A percentile compares a stretch with the other conserved stretches of the same genome.
Evolutionary conservation across 306 rosid genomes (phyloP).

Genomic region (Vigna reflexopilosa): DNA sequence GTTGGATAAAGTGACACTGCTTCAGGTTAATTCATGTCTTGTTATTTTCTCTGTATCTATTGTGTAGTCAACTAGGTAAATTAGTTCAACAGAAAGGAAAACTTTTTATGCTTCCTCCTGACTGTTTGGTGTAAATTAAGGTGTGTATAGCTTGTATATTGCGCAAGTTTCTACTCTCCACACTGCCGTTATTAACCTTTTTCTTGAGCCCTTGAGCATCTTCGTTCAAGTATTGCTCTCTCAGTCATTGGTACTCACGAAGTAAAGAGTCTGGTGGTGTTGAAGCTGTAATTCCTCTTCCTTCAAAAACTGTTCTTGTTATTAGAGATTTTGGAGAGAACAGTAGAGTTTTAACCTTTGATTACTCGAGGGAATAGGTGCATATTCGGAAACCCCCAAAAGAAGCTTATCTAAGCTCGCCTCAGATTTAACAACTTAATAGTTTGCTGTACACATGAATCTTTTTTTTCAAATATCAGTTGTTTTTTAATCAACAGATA

Average conservation of each 20-base stretch:
- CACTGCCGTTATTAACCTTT: not conserved
- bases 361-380: not conserved
- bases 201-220: not conserved
- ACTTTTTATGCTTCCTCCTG: not conserved
- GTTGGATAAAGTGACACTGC: slow-evolving; percentile 87
- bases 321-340: not conserved
- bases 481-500: not conserved
- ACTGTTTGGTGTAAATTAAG: not conserved
- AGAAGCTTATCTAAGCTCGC: not conserved
- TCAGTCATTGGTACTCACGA: not conserved
- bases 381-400: not conserved
- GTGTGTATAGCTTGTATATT: not conserved
- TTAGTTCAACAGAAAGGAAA: not conserved
- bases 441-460: not conserved
- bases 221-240: not conserved
- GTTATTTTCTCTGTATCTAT: slow-evolving; percentile 32
- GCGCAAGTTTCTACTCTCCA: not conserved
- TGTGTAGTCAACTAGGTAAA: slow-evolving; percentile 18
- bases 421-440: not conserved
- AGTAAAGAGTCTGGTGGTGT: not conserved
- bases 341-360: not conserved
- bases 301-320: slow-evolving; percentile 10
- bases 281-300: slow-evolving; percentile 1
- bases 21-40: slow-evolving; percentile 63
- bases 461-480: not conserved